phyloP scores from a whole-genome alignment of 2,329 filamentous ascomycete species.

The Diplodia mutila region DNA sequence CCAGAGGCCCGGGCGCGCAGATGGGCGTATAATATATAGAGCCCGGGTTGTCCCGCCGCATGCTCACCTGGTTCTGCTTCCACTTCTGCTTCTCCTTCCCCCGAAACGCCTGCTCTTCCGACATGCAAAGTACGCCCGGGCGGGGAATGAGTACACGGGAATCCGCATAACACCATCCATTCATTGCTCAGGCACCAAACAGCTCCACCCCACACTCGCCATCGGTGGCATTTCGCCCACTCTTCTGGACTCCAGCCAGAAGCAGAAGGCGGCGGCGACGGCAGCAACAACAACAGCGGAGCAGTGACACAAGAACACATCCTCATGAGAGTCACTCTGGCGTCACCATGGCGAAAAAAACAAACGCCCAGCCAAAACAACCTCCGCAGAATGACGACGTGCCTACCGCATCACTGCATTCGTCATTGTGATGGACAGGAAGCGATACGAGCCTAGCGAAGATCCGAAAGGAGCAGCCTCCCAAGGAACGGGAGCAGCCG shows the following conservation, averaged over 20 bases:
- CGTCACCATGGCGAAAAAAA: background rate
- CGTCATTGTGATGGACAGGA: background rate
- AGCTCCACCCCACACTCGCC: background rate
- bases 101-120: background rate
- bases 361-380: background rate
- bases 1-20: background rate
- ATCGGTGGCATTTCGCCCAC: too few species aligned
- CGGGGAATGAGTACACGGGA: background rate
- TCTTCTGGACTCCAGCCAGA: too few species aligned
- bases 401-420: background rate
- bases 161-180: background rate
- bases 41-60: background rate
- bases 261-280: too few species aligned
- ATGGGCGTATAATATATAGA: background rate
- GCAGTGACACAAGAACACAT: background rate
- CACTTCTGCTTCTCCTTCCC: background rate
- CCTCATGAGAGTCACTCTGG: background rate
- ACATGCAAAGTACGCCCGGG: background rate
- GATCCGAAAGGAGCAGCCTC: too few species aligned
- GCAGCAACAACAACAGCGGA: too few species aligned
- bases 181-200: background rate
- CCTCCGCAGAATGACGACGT: background rate
- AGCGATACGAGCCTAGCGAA: too few species aligned
- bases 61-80: background rate
- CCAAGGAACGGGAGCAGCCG: background rate